These are phyloP conservation scores for Dissophora ornata DNA, from an alignment of 192 early-diverging fungal genomes.

Conservation along the genomic window DNA sequence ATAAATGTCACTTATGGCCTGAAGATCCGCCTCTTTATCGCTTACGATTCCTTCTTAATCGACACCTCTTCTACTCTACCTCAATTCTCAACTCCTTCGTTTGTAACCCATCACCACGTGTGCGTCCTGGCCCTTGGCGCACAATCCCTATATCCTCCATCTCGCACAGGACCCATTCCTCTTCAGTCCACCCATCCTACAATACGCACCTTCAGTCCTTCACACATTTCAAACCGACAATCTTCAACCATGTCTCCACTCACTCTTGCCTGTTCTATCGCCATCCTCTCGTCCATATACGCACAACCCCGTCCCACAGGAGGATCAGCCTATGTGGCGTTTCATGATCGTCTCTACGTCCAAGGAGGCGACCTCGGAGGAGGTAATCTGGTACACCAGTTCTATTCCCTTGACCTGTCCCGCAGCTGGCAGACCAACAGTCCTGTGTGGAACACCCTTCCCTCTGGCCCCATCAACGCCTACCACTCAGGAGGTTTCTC, in stretches of 20 bases:
- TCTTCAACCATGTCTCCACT: constrained; percentile 4
- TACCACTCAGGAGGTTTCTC: constrained; percentile 35
- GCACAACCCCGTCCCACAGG: constrained; percentile 16
- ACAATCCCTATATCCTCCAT: too few relatives aligned
- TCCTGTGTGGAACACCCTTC: constrained; percentile 22
- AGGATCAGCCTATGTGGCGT: constrained; percentile 5
- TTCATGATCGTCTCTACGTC: constrained; percentile 25
- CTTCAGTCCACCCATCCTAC: too few relatives aligned
- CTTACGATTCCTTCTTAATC: too few relatives aligned
- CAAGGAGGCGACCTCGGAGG: constrained; percentile 26
- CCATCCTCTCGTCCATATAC: not conserved
- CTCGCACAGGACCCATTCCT: too few relatives aligned
- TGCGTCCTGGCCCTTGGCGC: too few relatives aligned
- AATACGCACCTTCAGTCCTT: too few relatives aligned
- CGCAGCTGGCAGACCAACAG: constrained; percentile 25
- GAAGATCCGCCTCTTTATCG: too few relatives aligned
- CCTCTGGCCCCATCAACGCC: constrained; percentile 29
- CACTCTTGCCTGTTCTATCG: not conserved
- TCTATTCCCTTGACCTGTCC: constrained; percentile 25
- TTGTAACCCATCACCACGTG: too few relatives aligned
- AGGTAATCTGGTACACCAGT: constrained; percentile 30
- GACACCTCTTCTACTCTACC: too few relatives aligned
- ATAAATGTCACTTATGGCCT: too few relatives aligned
- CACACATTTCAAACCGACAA: not conserved
- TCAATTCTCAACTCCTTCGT: too few relatives aligned